phyloP scores from a whole-genome alignment of 345 rosid genomes.

The Gossypium longicalyx region DNA sequence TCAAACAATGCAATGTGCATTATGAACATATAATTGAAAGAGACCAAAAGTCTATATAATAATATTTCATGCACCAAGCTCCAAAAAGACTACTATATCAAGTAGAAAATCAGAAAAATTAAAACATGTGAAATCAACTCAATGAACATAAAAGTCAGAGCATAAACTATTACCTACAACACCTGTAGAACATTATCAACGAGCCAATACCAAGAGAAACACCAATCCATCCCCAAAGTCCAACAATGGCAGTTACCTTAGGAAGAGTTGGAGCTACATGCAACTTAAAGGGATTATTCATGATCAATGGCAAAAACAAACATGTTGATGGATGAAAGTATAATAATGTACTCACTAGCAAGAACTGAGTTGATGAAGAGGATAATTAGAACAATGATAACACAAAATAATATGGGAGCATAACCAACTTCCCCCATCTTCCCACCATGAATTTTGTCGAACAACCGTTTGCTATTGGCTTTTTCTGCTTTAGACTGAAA shows the following conservation, averaged over 20 bases:
- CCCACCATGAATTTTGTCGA: slow-evolving; percentile 48
- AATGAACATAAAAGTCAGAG: slow-evolving; percentile 14
- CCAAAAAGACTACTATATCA: neutral
- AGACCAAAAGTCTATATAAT: neutral
- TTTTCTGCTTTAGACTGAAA: slow-evolving; percentile 1
- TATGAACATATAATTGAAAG: neutral
- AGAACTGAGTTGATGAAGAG: slow-evolving; percentile 77
- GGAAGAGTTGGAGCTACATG: slow-evolving; percentile 70
- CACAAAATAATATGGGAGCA: slow-evolving; percentile 64
- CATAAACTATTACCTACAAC: slow-evolving; percentile 60
- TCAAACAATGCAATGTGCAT: neutral
- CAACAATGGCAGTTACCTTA: slow-evolving; percentile 77
- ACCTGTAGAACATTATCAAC: slow-evolving; percentile 58
- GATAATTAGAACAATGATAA: slow-evolving; percentile 41
- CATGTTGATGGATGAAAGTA: slow-evolving; percentile 2
- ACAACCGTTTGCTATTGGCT: slow-evolving; percentile 14
- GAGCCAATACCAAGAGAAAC: slow-evolving; percentile 60
- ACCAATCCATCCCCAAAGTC: slow-evolving; percentile 76
- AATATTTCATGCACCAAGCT: neutral
- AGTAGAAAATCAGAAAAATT: neutral
- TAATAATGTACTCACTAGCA: slow-evolving; percentile 37
- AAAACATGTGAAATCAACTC: slow-evolving; percentile 5
- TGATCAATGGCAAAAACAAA: slow-evolving; percentile 14
- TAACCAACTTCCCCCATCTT: slow-evolving; percentile 53
- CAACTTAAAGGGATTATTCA: slow-evolving; percentile 23